phyloP scores from a whole-genome alignment of 2,329 filamentous ascomycete genomes.

The Pseudogymnoascus sp. region DNA sequence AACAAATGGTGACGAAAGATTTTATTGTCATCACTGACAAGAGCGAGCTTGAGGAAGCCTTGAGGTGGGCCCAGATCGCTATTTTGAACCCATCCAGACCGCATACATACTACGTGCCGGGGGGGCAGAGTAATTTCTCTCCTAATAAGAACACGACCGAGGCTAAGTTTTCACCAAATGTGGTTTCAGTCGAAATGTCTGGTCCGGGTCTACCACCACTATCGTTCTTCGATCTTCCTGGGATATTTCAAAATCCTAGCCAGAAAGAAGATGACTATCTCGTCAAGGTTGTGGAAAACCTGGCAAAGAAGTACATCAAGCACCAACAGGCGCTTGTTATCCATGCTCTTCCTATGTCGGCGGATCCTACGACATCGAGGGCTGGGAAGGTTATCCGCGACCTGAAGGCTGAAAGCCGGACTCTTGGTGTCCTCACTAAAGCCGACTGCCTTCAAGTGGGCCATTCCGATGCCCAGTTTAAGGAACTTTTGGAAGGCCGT shows the following conservation, averaged over 20 bases:
- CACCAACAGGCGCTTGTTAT: slow-evolving; percentile 67
- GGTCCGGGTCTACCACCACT: slow-evolving; percentile 64
- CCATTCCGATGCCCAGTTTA: slow-evolving; percentile 49
- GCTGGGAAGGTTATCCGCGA: slow-evolving; percentile 58
- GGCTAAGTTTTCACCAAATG: slow-evolving; percentile 73
- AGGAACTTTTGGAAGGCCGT: slow-evolving; percentile 54
- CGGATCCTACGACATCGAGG: slow-evolving; percentile 67
- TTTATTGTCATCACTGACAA: slow-evolving; percentile 61
- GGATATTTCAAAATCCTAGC: slow-evolving; percentile 65
- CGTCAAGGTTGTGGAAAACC: slow-evolving; percentile 61
- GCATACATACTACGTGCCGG: slow-evolving; percentile 36
- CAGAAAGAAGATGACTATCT: slow-evolving; percentile 59
- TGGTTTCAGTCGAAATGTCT: slow-evolving; percentile 68
- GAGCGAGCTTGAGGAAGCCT: slow-evolving; percentile 54
- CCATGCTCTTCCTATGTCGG: slow-evolving; percentile 69
- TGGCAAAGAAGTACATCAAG: slow-evolving; percentile 63
- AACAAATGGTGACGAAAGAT: slow-evolving; percentile 37
- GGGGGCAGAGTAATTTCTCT: slow-evolving; percentile 23
- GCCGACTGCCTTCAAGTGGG: slow-evolving; percentile 61
- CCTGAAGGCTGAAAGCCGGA: slow-evolving; percentile 49
- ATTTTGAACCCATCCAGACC: slow-evolving; percentile 59
- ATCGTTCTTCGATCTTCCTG: slow-evolving; percentile 79
- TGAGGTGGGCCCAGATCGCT: slow-evolving; percentile 70
- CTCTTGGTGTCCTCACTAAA: slow-evolving; percentile 75
- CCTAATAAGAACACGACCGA: slow-evolving; percentile 37